Percentiles rank a stretch among this genome's conserved stretches.
Evolutionary conservation across 2,329 filamentous ascomycete genomes (phyloP).

Genomic region (Chrysosporium keratinophilum): DNA sequence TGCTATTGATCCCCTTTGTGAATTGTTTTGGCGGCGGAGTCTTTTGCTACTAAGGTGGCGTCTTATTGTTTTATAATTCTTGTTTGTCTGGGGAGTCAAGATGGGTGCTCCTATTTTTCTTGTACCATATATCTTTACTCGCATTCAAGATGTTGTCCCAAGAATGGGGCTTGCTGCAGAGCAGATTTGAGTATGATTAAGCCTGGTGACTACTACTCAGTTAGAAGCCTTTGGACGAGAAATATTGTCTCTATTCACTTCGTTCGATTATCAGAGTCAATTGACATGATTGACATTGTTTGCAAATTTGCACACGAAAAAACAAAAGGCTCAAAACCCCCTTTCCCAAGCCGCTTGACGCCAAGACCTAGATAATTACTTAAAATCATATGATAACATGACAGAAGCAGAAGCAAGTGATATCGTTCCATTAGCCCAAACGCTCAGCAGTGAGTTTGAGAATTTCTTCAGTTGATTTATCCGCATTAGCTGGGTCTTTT

Average conservation of each 20-base stretch:
- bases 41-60: not conserved
- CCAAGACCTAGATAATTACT: not conserved
- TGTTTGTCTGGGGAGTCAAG: not conserved
- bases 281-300: not conserved
- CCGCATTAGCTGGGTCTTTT: slow-evolving; percentile 75
- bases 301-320: not conserved
- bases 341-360: not conserved
- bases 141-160: slow-evolving; percentile 14
- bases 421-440: not conserved
- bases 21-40: slow-evolving; percentile 4
- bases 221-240: not conserved
- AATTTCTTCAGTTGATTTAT: slow-evolving; percentile 66
- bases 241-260: too few relatives aligned
- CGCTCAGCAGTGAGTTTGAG: slow-evolving; percentile 55
- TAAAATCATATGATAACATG: not conserved
- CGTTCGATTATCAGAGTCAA: too few relatives aligned
- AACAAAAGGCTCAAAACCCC: not conserved
- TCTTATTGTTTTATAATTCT: not conserved
- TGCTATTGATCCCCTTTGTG: not conserved
- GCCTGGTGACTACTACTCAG: too few relatives aligned
- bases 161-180: slow-evolving; percentile 3
- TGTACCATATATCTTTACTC: slow-evolving; percentile 13
- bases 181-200: not conserved
- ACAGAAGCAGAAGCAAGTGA: not conserved
- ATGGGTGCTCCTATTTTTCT: not conserved